phyloP scores from a whole-genome alignment of 2,329 filamentous ascomycete species.

The Cladosporium cucumerinum region DNA sequence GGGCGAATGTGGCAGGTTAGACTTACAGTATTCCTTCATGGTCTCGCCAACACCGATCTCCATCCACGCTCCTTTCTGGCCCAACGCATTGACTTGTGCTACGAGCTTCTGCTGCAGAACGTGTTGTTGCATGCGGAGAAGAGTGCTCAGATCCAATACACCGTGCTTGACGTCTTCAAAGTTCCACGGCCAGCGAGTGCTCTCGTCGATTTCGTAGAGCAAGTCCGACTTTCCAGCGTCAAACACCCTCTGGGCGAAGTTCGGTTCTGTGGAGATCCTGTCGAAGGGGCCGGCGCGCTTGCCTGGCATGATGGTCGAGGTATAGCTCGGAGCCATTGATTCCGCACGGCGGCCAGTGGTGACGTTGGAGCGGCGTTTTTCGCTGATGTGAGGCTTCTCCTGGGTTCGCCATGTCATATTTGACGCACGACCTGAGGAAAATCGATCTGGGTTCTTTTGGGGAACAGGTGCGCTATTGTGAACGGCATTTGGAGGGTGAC shows the following conservation, averaged over 20 bases:
- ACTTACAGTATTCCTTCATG: constrained; percentile 26
- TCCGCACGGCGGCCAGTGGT: constrained; percentile 1
- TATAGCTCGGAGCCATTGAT: constrained; percentile 12
- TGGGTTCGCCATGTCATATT: background rate
- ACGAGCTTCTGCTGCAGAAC: constrained; percentile 25
- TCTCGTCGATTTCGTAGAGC: constrained; percentile 20
- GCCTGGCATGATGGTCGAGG: constrained; percentile 3
- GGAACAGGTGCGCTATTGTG: background rate
- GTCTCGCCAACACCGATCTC: constrained; percentile 25
- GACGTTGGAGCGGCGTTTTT: constrained; percentile 11
- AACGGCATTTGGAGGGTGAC: background rate
- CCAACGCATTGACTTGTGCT: constrained; percentile 25
- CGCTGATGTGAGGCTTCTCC: background rate
- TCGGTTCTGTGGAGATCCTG: constrained; percentile 15
- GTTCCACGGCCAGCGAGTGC: constrained; percentile 15
- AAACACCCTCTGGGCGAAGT: constrained; percentile 24
- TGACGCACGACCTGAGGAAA: background rate
- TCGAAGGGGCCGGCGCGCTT: constrained; percentile 4
- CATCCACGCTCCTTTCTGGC: constrained; percentile 24
- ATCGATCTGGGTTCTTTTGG: constrained; percentile 6
- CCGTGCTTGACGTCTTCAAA: constrained; percentile 20
- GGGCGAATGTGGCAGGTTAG: background rate
- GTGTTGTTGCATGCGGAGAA: constrained; percentile 24
- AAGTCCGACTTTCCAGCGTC: constrained; percentile 23
- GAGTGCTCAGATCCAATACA: constrained; percentile 23